These are phyloP conservation scores for Postia placenta DNA, from an alignment of 768 basidiomycete species.

Conservation along the genomic window DNA sequence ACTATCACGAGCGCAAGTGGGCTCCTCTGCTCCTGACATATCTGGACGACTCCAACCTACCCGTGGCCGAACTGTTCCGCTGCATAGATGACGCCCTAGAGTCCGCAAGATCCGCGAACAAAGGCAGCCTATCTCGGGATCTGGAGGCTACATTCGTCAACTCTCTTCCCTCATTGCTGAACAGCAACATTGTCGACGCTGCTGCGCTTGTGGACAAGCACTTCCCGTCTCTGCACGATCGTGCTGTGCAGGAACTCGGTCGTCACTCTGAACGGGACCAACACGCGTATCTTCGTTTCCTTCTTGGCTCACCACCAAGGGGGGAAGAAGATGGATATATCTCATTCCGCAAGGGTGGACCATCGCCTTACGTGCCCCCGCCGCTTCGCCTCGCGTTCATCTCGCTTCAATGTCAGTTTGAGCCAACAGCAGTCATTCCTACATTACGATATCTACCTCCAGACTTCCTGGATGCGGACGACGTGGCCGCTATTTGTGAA, in stretches of 20 bases:
- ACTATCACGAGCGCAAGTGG: constrained; percentile 75
- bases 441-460: constrained; percentile 51
- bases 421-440: constrained; percentile 56
- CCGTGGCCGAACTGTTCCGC: constrained; percentile 54
- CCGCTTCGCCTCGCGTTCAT: constrained; percentile 59
- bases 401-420: constrained; percentile 64
- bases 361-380: constrained; percentile 42
- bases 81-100: constrained; percentile 58
- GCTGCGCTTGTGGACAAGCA: constrained; percentile 69
- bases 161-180: constrained; percentile 61
- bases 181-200: constrained; percentile 54
- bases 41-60: constrained; percentile 65
- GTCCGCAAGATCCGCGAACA: constrained; percentile 38
- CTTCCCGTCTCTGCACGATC: constrained; percentile 58
- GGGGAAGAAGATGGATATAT: constrained; percentile 34
- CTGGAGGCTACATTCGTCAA: constrained; percentile 47
- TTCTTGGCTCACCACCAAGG: constrained; percentile 50
- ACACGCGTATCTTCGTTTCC: constrained; percentile 70
- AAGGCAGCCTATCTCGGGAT: constrained; percentile 48
- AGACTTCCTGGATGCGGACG: constrained; percentile 48
- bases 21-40: constrained; percentile 64
- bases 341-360: constrained; percentile 18
- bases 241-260: constrained; percentile 49
- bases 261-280: constrained; percentile 44
- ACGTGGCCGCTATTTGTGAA: constrained; percentile 62